These are phyloP conservation scores for Fraxinus albicans DNA, from an alignment of 305 asterid species.

Conservation along the genomic window DNA sequence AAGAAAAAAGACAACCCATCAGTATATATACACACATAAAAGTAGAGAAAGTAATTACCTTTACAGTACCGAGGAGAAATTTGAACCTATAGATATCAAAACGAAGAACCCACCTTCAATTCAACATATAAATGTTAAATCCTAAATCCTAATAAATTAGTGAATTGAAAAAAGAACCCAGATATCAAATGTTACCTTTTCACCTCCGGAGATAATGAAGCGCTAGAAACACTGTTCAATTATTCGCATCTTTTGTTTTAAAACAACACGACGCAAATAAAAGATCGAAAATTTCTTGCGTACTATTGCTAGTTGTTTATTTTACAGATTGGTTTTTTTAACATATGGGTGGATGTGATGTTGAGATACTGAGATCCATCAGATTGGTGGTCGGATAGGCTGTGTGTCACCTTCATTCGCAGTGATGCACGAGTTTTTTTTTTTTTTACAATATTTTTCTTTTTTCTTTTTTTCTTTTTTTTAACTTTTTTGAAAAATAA, in stretches of 20 bases:
- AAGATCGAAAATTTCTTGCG: background rate
- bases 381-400: background rate
- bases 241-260: background rate
- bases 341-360: background rate
- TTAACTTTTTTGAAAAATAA: too few relatives aligned
- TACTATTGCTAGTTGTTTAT: background rate
- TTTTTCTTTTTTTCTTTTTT: too few relatives aligned
- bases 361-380: background rate
- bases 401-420: background rate
- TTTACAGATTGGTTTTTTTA: background rate
- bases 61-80: background rate
- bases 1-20: background rate
- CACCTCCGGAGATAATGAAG: background rate
- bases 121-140: background rate
- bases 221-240: background rate
- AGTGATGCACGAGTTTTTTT: background rate
- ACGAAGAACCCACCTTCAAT: conserved; percentile 2
- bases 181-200: background rate
- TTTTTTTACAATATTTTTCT: background rate
- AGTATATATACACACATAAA: background rate
- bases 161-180: background rate
- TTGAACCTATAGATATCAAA: background rate
- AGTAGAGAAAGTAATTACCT: background rate
- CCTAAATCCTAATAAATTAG: background rate
- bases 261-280: background rate